Evolutionary conservation across 805 yeast species (phyloP).

Genomic region (Metschnikowia orientalis): DNA sequence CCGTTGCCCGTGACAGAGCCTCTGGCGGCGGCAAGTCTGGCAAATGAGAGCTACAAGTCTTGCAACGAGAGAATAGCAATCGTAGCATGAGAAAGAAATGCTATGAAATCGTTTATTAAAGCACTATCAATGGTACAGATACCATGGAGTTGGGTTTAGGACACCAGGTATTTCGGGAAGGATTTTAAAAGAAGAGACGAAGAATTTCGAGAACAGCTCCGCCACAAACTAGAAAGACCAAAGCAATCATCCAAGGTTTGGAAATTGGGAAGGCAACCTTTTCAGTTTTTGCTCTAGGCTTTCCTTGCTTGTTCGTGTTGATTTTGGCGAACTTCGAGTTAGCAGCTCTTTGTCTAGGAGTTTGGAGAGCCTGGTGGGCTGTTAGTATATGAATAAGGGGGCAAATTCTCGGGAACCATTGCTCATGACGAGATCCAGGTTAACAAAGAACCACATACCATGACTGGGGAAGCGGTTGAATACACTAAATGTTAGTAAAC

Average conservation of each 20-base stretch:
- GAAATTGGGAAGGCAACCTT: conserved; percentile 51
- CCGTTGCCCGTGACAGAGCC: too few relatives aligned
- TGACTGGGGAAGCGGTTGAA: conserved; percentile 3
- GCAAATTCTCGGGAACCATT: neutral
- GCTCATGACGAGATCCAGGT: neutral
- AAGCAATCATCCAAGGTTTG: conserved; percentile 56
- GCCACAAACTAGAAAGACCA: conserved; percentile 70
- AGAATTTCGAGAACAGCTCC: conserved; percentile 76
- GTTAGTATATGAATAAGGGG: conserved; percentile 1
- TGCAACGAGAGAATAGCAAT: too few relatives aligned
- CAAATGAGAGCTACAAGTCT: too few relatives aligned
- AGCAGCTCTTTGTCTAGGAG: conserved; percentile 85
- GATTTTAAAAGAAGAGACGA: conserved; percentile 43
- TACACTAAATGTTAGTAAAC: neutral
- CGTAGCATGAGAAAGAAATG: too few relatives aligned
- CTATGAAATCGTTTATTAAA: too few relatives aligned
- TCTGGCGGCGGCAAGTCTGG: too few relatives aligned
- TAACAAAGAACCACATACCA: neutral
- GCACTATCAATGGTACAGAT: too few relatives aligned
- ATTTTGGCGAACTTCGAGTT: conserved; percentile 76
- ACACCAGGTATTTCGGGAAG: too few relatives aligned
- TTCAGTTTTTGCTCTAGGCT: conserved; percentile 44
- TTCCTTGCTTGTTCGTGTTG: conserved; percentile 71
- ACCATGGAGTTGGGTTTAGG: too few relatives aligned
- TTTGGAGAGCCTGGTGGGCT: conserved; percentile 58